Evolutionary conservation across 345 rosid genomes (phyloP).

Genomic region (Salix suchowensis): DNA sequence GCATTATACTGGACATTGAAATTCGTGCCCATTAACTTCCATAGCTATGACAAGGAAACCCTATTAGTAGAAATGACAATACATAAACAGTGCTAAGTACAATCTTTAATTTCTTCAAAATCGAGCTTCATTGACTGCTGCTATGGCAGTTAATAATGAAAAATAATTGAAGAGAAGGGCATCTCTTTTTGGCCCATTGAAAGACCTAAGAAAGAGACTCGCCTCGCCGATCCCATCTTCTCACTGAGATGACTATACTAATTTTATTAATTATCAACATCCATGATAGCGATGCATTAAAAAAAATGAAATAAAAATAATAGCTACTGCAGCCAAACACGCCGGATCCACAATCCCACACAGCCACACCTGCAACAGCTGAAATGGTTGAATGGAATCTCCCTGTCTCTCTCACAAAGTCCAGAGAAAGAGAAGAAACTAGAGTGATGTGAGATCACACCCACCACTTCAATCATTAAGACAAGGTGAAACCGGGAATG

Average conservation of each 20-base stretch:
- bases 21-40: slow-evolving; percentile 18
- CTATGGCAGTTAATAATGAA: neutral
- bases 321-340: slow-evolving; percentile 33
- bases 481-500: neutral
- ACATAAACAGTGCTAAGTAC: neutral
- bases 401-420: slow-evolving; percentile 16
- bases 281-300: neutral
- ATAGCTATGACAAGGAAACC: neutral
- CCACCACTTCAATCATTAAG: slow-evolving; percentile 8
- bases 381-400: slow-evolving; percentile 54
- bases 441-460: slow-evolving; percentile 15
- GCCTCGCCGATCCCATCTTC: neutral
- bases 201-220: neutral
- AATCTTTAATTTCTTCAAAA: neutral
- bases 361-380: slow-evolving; percentile 25
- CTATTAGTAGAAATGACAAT: slow-evolving; percentile 10
- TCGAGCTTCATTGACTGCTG: neutral
- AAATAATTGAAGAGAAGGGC: neutral
- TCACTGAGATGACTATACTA: neutral
- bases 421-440: neutral
- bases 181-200: neutral
- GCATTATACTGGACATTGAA: neutral
- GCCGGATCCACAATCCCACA: slow-evolving; percentile 47
- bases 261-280: neutral
- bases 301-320: neutral